A percentile compares a stretch with the other conserved stretches of the same genome.
Conservation (phyloP, 257 asterid species). For the Nicotiana undulata region DNA sequence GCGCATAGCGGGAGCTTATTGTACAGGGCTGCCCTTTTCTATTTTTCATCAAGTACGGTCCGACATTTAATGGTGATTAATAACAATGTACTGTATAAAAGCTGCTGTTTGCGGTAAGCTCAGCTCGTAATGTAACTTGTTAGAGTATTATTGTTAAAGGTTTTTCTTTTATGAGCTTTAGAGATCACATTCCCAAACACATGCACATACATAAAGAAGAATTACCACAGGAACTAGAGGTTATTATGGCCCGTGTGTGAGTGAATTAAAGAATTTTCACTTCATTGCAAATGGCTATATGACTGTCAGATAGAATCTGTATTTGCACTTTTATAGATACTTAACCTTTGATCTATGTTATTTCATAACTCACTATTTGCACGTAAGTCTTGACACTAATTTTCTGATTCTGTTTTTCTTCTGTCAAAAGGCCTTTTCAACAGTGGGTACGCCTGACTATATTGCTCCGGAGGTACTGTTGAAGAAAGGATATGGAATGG, state of each 20-base stretch:
- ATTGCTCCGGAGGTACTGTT: constrained; percentile 8
- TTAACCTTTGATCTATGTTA: not conserved
- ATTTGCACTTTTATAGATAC: not conserved
- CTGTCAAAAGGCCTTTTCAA: constrained; percentile 6
- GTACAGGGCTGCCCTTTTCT: not conserved
- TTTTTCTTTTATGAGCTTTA: not conserved
- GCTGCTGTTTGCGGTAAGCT: not conserved
- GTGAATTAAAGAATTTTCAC: not conserved
- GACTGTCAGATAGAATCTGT: not conserved
- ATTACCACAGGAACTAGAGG: not conserved
- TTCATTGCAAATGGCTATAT: not conserved
- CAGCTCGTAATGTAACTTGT: not conserved
- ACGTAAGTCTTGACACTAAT: not conserved
- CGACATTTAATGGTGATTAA: not conserved
- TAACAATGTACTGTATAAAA: not conserved
- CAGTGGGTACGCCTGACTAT: constrained; percentile 10
- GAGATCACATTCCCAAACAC: not conserved
- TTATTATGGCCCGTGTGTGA: not conserved
- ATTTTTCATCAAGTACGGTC: not conserved
- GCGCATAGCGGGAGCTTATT: too few species aligned
- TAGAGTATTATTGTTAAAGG: not conserved
- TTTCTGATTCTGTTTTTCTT: not conserved
- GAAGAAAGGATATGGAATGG: constrained; percentile 13
- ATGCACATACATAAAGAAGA: not conserved
- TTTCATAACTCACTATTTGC: not conserved